Conservation (phyloP, 371 early-diverging fungal species). For the Sporodiniella umbellata region DNA sequence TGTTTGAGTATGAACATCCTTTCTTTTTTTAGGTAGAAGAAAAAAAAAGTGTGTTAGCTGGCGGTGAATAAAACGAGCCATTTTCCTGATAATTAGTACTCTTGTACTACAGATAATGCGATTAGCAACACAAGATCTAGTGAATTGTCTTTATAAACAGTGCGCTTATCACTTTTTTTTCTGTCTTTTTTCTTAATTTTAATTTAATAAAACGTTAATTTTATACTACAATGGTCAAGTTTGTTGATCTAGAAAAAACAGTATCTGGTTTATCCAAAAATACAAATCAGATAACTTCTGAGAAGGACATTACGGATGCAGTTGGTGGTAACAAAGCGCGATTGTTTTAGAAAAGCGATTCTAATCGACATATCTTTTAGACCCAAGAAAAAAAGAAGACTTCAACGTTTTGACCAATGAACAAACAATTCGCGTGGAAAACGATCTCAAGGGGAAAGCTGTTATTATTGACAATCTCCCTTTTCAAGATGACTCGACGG, state of each 20-base stretch:
- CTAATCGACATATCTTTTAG: neutral
- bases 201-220: neutral
- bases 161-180: neutral
- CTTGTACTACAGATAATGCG: too few species aligned
- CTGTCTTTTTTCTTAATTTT: neutral
- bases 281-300: neutral
- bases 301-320: neutral
- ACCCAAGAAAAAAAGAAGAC: neutral
- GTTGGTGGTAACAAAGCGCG: neutral
- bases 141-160: too few species aligned
- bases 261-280: neutral
- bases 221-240: neutral
- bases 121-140: too few species aligned
- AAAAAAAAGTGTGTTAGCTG: neutral
- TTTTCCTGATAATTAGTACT: too few species aligned
- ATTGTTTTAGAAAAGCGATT: neutral
- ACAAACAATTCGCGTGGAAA: neutral
- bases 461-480: slow-evolving; percentile 14
- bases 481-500: neutral
- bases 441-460: slow-evolving; percentile 4
- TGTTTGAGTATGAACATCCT: neutral
- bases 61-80: neutral
- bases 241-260: neutral
- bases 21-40: neutral
- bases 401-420: neutral